These are phyloP conservation scores for Mortierella sp. DNA, from an alignment of 371 early-diverging fungal genomes.

Conservation along the genomic window DNA sequence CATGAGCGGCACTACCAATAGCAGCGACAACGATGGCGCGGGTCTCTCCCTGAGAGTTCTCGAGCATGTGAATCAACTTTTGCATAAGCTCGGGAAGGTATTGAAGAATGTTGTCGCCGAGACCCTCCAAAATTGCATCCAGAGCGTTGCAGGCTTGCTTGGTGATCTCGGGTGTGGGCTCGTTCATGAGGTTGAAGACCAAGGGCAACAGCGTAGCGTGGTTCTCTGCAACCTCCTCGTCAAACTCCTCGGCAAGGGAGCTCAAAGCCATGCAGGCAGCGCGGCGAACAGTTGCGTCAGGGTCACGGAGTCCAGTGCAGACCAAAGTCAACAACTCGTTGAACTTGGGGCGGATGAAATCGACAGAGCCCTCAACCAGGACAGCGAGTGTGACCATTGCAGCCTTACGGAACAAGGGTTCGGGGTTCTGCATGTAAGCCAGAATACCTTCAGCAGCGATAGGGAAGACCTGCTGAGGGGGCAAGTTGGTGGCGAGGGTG, in stretches of 20 bases:
- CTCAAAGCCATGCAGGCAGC: constrained; percentile 92
- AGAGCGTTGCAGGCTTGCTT: constrained; percentile 88
- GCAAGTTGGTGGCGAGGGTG: constrained; percentile 84
- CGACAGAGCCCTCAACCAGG: constrained; percentile 88
- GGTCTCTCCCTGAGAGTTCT: constrained; percentile 72
- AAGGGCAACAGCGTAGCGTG: constrained; percentile 88
- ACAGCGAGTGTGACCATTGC: constrained; percentile 92
- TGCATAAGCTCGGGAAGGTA: constrained; percentile 89
- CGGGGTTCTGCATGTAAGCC: constrained; percentile 80
- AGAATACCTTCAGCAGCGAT: constrained; percentile 78
- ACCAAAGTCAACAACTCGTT: constrained; percentile 83
- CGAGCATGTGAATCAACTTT: constrained; percentile 79
- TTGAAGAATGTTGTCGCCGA: constrained; percentile 83
- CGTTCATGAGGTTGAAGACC: constrained; percentile 85
- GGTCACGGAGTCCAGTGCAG: constrained; percentile 84
- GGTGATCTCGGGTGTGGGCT: constrained; percentile 78
- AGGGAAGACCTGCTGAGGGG: constrained; percentile 92
- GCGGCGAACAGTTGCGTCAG: constrained; percentile 82
- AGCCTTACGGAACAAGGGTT: constrained; percentile 84
- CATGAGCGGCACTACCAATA: constrained; percentile 91
- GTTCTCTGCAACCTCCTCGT: constrained; percentile 81
- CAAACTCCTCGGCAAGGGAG: constrained; percentile 86
- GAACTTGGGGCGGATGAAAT: constrained; percentile 81
- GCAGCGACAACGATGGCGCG: constrained; percentile 85
- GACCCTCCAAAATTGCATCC: constrained; percentile 88